Percentiles rank a stretch among this genome's conserved stretches.
phyloP scores from a whole-genome alignment of 2,329 filamentous ascomycete species.

The Colletotrichum musicola region DNA sequence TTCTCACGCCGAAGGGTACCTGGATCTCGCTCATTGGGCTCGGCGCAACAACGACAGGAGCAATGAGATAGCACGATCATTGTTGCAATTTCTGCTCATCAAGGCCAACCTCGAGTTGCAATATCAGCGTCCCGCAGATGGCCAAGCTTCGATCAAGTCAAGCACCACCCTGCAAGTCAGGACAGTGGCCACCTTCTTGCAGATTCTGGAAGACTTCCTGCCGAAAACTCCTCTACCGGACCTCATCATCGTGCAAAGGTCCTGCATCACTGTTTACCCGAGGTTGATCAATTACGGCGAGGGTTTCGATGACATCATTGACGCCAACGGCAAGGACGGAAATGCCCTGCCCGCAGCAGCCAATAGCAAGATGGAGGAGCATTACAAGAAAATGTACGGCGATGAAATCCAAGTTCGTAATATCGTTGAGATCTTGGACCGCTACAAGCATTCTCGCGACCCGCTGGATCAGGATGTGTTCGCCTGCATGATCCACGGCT shows the following conservation, averaged over 20 bases:
- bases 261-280: constrained; percentile 92
- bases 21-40: constrained; percentile 87
- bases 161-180: constrained; percentile 86
- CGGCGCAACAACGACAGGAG: constrained; percentile 76
- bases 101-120: constrained; percentile 86
- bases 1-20: constrained; percentile 83
- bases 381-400: constrained; percentile 98
- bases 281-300: constrained; percentile 96
- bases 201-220: constrained; percentile 80
- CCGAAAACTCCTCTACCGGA: constrained; percentile 72
- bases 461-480: constrained; percentile 93
- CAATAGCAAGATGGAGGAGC: constrained; percentile 93
- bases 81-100: constrained; percentile 85
- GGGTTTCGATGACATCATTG: constrained; percentile 91
- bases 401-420: constrained; percentile 88
- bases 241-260: constrained; percentile 83
- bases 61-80: constrained; percentile 75
- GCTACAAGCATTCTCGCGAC: constrained; percentile 89
- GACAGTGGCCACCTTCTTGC: constrained; percentile 84
- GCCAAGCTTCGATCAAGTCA: constrained; percentile 65
- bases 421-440: constrained; percentile 85
- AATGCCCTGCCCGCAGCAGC: constrained; percentile 84
- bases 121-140: constrained; percentile 77
- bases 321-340: constrained; percentile 83
- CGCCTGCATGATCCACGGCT: constrained; percentile 96